Base-by-base conservation (phyloP, 257 asterid species). In the Cruciata laevipes region DNA sequence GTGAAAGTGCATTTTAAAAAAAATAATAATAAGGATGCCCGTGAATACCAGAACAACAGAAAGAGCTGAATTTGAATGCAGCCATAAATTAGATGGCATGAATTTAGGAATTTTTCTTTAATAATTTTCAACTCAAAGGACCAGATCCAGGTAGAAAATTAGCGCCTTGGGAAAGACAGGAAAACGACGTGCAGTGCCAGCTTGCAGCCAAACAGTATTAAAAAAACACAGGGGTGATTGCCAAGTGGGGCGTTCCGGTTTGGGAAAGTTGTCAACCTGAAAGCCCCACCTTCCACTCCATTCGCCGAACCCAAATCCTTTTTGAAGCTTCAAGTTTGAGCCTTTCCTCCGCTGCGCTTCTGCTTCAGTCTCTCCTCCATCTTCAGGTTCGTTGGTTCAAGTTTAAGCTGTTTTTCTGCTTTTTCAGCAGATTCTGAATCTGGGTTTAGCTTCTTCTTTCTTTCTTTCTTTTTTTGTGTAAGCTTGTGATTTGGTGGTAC, bases 361-460 rank as follows among this genome's bases (percentile, higher is more conserved):
- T 23, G 55, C 17, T 37, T n/a, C 32, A 68, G 42, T 73, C 71
- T 63, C 68, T 20, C 42, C 55, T 27, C 58, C 27, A 8, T 66
- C 57, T 66, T 13, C 73, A 73, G 83, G 85, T 78, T 60, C 53
- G 77, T 20, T 52, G 67, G 32, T 31, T 30, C 8, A n/a, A 49
- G 27, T 67, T 61, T 61, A 35, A n/a, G 62, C 55, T 57, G 51
- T 66, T 70, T 61, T 5, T 47, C 16, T 31, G 69, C 68, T 57
- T 42, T 58, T 42, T 16, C 32, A 42, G 21, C 57, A 31, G 73
- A 49, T 52, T 65, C 9, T 67, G 82, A 82, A 85, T 85, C 87
- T 78, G 83, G 78, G 76, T 20, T 71, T 24, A 47, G 16, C 20
- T 16, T 3, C 55, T 47, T 37, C 42, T 11, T 7, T 32, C 37